Conservation (phyloP, 129 eudicot genomes). For the Lonicera japonica region DNA sequence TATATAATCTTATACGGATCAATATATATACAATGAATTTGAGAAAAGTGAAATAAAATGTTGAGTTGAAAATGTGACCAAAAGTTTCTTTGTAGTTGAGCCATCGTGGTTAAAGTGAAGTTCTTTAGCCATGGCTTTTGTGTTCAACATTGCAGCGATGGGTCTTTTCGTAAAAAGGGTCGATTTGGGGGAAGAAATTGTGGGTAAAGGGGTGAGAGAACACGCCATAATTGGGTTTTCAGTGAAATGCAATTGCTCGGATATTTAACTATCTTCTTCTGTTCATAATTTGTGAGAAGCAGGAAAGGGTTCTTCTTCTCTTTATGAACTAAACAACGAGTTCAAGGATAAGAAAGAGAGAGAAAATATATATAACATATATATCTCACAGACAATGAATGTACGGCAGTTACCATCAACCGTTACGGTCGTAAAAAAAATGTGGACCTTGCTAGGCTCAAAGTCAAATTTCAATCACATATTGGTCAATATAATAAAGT, state of each 20-base stretch:
- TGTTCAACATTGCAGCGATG: slow-evolving; percentile 14
- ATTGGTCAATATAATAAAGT: too few species aligned
- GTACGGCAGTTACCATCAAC: too few species aligned
- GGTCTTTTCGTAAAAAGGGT: slow-evolving; percentile 13
- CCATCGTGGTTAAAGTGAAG: slow-evolving; percentile 78
- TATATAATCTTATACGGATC: too few species aligned
- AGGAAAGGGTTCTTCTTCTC: background rate
- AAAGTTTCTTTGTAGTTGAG: slow-evolving; percentile 64
- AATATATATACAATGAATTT: background rate
- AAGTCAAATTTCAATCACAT: too few species aligned
- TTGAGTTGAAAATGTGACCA: slow-evolving; percentile 27
- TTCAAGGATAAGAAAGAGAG: slow-evolving; percentile 4
- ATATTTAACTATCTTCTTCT: too few species aligned
- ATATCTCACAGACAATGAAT: background rate
- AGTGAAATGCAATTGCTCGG: background rate
- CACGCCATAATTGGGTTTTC: slow-evolving; percentile 29
- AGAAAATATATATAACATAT: too few species aligned
- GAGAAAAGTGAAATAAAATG: background rate
- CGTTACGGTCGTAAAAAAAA: too few species aligned
- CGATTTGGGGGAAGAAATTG: slow-evolving; percentile 30
- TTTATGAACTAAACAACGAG: background rate
- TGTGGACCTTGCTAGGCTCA: too few species aligned
- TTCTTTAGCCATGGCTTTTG: slow-evolving; percentile 62
- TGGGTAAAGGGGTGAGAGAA: slow-evolving; percentile 31
- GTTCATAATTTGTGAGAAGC: background rate